Evolutionary conservation across 768 basidiomycete species (phyloP), one percentile per base, ranked within the genome.

Genomic region (Russula sp.): DNA sequence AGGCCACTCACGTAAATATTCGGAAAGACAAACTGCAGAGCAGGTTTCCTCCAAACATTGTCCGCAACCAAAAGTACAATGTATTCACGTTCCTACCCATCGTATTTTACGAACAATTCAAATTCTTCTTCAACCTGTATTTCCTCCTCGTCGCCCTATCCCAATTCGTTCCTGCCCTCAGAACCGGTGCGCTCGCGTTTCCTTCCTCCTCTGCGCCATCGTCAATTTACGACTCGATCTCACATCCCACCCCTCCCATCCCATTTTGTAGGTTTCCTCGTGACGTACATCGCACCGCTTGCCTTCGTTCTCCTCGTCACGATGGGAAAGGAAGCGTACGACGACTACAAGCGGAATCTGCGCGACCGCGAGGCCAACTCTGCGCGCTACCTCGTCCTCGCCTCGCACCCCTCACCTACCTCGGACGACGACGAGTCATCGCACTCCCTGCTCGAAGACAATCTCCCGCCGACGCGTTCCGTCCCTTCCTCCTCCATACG

Each of bases 101-200:
- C 66, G 95, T 98, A 48, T 84, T 98, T 72, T 98, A 98, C 73
- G 95, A 98, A 73, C 96, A 98, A 73, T 99, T 98, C 87, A 98
- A 98, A 75, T 98, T 96, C 80, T 99, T 99, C 78, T 98, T 97
- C 84, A 99, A 98, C 72, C 81, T 98, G 7, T 99, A 98, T 74
- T 99, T 99, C 71, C 83, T 98, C 11, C 86, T 98, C 25, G 97
- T 99, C 41, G 97, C 97, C 0, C 79, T 98, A 8, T 93, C 90
- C 9, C 97, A 98, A 73, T 97, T 99, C 70, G 77, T 99, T 18
- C 97, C 97, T 14, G 90, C 94, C 0, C 82, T 99, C 61, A 94
- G 93, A 77, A 99, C 97, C 61, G 95, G 94, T 93, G 56, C 49
- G 83, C 76, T 36, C 29, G 2, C 4, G 25, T 39, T 52, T 32